Evolutionary conservation across 2,329 filamentous ascomycete species (phyloP).

Genomic region (Monilinia polystroma): DNA sequence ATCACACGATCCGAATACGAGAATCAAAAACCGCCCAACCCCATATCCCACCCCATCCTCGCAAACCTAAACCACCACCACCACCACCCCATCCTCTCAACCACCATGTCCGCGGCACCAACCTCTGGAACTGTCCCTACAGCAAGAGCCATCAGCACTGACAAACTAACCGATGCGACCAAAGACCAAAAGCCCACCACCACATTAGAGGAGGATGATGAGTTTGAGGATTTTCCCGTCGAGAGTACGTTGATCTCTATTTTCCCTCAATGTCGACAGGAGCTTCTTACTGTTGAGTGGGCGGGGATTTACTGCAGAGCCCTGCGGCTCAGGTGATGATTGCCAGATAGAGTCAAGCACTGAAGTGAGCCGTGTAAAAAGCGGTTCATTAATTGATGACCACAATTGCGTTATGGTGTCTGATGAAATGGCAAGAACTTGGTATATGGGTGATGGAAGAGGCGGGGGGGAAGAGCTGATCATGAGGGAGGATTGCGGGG

Average conservation of each 20-base stretch:
- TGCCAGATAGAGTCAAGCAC: conserved; percentile 99
- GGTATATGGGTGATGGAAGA: not conserved
- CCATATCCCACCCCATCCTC: not conserved
- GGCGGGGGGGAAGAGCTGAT: not conserved
- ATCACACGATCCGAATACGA: not conserved
- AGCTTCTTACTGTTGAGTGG: not conserved
- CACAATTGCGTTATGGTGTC: conserved; percentile 51
- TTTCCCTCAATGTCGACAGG: too few species aligned
- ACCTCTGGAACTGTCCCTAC: conserved; percentile 34
- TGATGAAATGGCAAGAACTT: conserved; percentile 40
- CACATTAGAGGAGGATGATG: conserved; percentile 92
- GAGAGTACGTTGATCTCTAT: conserved; percentile 63
- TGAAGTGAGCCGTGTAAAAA: conserved; percentile 58
- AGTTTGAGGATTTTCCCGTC: conserved; percentile 98
- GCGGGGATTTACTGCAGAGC: conserved; percentile 3
- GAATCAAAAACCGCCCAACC: not conserved
- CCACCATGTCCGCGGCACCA: conserved; percentile 39
- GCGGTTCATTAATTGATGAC: conserved; percentile 46
- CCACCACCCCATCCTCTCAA: not conserved
- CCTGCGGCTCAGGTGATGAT: conserved; percentile 72
- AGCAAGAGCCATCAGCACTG: conserved; percentile 30
- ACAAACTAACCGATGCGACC: conserved; percentile 37
- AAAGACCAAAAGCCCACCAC: conserved; percentile 47
- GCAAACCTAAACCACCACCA: not conserved
- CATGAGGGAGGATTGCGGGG: not conserved